Evolutionary conservation across 148 eudicot species (phyloP), one percentile per base, ranked within the genome.

Genomic region (Persicaria maculosa): DNA sequence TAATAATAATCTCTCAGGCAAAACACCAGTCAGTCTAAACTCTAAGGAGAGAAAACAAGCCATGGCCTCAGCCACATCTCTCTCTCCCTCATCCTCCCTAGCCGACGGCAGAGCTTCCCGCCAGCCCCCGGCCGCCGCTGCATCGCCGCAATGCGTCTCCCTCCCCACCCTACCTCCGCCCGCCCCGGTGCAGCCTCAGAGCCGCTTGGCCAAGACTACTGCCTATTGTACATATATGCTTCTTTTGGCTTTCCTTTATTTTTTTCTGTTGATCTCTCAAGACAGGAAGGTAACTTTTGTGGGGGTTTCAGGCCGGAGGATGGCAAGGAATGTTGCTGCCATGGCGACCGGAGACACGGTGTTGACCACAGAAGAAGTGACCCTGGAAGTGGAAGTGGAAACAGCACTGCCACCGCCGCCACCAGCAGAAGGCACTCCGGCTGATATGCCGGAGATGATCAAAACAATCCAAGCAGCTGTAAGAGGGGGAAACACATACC

Each of bases 291-390:
- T 10, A 17, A 4, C 19, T 54, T 55, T 8, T 47, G 44, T 25
- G 61, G 59, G 59, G 11, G 12, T 77, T 69, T 68, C 82, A 93
- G 96, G 93, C 76, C 62, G 82, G 47, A 93, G 86, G 85, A 58
- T 88, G n/a, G 92, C 88, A 11, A 84, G 98, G 79, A 87, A 90
- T 79, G 97, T 91, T 10, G 84, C 69, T 20, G 86, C 96, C 22
- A 83, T 87, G 97, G 92, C 97, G 9, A 46, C 97, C 5, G 92
- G 96, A 74, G 98, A 94, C 75, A 88, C 91, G 50, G 74, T 71
- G 9, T 17, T 76, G 47, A n/a, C 78, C 36, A 57, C 52, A 20
- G 74, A 75, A 54, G 78, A 75, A 50, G 52, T 7, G 4, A 36
- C 47, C 5, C 71, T 44, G 47, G 31, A 22, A 22, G 25, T 20